phyloP scores from a whole-genome alignment of 495 filamentous ascomycete genomes.

The Xylaria venustula region DNA sequence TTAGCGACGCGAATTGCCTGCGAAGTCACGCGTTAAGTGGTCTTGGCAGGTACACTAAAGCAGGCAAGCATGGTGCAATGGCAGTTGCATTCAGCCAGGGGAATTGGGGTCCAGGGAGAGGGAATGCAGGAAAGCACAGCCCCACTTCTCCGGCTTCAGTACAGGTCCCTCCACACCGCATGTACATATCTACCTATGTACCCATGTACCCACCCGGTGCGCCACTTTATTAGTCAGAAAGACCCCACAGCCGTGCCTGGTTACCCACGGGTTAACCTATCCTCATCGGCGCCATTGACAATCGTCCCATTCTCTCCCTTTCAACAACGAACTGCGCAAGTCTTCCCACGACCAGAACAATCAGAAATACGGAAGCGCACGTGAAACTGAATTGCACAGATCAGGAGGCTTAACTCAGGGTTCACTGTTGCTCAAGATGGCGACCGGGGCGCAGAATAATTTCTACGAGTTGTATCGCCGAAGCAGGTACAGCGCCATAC shows the following conservation, averaged over 20 bases:
- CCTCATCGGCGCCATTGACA: neutral
- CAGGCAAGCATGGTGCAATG: neutral
- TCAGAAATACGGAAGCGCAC: neutral
- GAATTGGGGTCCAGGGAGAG: too few species aligned
- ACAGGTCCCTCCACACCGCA: neutral
- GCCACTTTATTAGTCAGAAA: conserved; percentile 2
- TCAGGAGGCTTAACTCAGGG: neutral
- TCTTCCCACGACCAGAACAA: neutral
- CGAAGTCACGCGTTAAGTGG: conserved; percentile 36
- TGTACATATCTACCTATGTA: neutral
- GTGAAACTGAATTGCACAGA: neutral
- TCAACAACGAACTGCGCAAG: conserved; percentile 16
- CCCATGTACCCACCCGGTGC: neutral
- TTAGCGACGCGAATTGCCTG: conserved; percentile 28
- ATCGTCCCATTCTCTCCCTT: neutral
- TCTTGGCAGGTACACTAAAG: conserved; percentile 1
- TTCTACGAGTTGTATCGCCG: conserved; percentile 98
- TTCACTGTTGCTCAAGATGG: conserved; percentile 20
- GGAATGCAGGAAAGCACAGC: neutral
- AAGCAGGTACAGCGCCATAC: conserved; percentile 70
- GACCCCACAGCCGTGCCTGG: neutral
- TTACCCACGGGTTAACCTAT: neutral
- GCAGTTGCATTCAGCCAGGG: neutral
- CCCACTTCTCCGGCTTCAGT: neutral
- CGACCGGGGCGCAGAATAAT: conserved; percentile 37